Evolutionary conservation across 768 basidiomycete genomes (phyloP).

Genomic region (Tricholoma terreum): DNA sequence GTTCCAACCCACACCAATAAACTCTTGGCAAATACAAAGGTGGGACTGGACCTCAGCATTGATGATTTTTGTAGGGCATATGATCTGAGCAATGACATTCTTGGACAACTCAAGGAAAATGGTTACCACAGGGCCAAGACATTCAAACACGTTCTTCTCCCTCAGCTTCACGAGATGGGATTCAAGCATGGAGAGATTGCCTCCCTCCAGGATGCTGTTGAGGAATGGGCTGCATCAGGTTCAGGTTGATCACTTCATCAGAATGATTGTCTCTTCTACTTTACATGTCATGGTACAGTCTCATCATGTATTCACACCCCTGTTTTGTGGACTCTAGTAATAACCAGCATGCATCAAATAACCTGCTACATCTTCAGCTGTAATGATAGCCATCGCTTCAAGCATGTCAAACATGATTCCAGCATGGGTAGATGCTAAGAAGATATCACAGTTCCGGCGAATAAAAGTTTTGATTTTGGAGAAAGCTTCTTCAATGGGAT

Average conservation of each 20-base stretch:
- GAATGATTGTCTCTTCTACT: neutral
- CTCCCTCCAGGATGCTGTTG: too few relatives aligned
- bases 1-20: too few relatives aligned
- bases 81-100: neutral
- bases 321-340: too few relatives aligned
- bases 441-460: slow-evolving; percentile 14
- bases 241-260: too few relatives aligned
- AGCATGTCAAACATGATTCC: slow-evolving; percentile 26
- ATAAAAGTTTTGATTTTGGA: slow-evolving; percentile 34
- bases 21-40: too few relatives aligned
- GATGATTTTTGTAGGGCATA: neutral
- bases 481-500: slow-evolving; percentile 42
- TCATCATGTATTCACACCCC: too few relatives aligned
- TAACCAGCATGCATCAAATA: slow-evolving; percentile 34
- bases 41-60: neutral
- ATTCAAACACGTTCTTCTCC: neutral
- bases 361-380: slow-evolving; percentile 22
- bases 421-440: slow-evolving; percentile 1
- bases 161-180: neutral
- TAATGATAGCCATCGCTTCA: slow-evolving; percentile 24
- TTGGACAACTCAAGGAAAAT: neutral
- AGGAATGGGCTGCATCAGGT: neutral
- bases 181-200: neutral
- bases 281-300: too few relatives aligned
- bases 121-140: too few relatives aligned